These are phyloP conservation scores for Calonectria multiphialidica DNA, from an alignment of 2,329 filamentous ascomycete genomes.

Conservation along the genomic window DNA sequence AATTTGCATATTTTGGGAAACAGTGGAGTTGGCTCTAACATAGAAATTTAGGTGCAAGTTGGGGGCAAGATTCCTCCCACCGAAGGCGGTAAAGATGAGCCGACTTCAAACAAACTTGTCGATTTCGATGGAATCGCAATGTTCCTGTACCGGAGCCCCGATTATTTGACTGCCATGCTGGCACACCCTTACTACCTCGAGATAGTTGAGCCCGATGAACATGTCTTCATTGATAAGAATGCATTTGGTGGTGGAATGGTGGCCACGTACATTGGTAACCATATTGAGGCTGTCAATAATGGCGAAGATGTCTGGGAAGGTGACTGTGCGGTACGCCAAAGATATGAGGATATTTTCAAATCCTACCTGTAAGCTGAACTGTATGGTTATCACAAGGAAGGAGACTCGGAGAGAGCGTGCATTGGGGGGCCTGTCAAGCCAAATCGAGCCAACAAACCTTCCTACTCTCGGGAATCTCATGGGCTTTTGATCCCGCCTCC, in stretches of 20 bases:
- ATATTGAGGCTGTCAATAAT: slow-evolving; percentile 41
- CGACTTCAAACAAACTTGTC: slow-evolving; percentile 33
- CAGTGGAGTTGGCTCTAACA: background rate
- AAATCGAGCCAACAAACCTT: too few relatives aligned
- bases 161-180: slow-evolving; percentile 39
- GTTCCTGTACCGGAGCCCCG: slow-evolving; percentile 42
- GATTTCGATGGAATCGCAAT: slow-evolving; percentile 47
- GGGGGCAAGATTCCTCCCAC: slow-evolving; percentile 43
- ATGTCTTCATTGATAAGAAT: slow-evolving; percentile 44
- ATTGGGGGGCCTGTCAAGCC: too few relatives aligned
- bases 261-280: slow-evolving; percentile 39
- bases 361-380: slow-evolving; percentile 23
- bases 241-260: slow-evolving; percentile 45
- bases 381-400: too few relatives aligned
- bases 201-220: slow-evolving; percentile 46
- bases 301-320: slow-evolving; percentile 42
- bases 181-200: slow-evolving; percentile 45
- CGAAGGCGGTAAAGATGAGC: slow-evolving; percentile 27
- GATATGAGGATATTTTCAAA: slow-evolving; percentile 41
- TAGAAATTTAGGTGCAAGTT: slow-evolving; percentile 38
- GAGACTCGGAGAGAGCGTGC: too few relatives aligned
- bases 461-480: too few relatives aligned
- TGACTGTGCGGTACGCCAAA: slow-evolving; percentile 17
- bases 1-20: background rate
- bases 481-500: too few relatives aligned